Evolutionary conservation across 257 asterid species (phyloP).

Genomic region (Ilex asprella): DNA sequence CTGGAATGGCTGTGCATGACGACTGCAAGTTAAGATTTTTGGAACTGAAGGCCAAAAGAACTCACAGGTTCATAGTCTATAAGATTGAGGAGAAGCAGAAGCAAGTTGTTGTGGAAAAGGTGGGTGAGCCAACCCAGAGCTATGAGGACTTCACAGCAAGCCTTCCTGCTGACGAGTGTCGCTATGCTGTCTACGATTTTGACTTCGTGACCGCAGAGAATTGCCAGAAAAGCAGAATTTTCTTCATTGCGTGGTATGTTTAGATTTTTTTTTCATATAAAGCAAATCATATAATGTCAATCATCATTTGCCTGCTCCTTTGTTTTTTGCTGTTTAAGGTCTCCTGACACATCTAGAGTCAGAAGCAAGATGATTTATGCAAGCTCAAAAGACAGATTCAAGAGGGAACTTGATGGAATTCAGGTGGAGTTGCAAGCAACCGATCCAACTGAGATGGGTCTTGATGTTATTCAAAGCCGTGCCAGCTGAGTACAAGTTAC

Average conservation of each 20-base stretch:
- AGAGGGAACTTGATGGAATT: neutral
- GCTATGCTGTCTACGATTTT: conserved; percentile 53
- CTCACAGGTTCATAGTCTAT: conserved; percentile 42
- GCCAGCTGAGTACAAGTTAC: conserved; percentile 26
- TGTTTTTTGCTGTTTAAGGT: conserved; percentile 25
- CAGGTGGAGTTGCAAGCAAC: conserved; percentile 67
- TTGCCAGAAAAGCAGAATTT: conserved; percentile 58
- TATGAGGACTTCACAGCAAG: conserved; percentile 48
- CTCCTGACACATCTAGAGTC: conserved; percentile 40
- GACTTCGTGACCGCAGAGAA: conserved; percentile 55
- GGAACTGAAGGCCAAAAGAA: conserved; percentile 55
- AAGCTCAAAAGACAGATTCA: too few relatives aligned
- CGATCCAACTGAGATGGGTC: conserved; percentile 66
- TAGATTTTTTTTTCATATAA: too few relatives aligned
- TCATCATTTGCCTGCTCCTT: too few relatives aligned
- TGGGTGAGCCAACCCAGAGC: conserved; percentile 46
- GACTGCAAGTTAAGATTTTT: conserved; percentile 46
- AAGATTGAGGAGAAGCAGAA: conserved; percentile 63
- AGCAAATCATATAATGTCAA: too few relatives aligned
- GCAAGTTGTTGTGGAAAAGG: conserved; percentile 45
- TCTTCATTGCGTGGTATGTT: conserved; percentile 57
- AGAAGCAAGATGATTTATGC: too few relatives aligned
- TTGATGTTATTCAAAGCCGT: conserved; percentile 57
- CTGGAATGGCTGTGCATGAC: too few relatives aligned
- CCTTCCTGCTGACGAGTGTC: conserved; percentile 55